phyloP scores from a whole-genome alignment of 331 rosid species.

The Malus hybrid region DNA sequence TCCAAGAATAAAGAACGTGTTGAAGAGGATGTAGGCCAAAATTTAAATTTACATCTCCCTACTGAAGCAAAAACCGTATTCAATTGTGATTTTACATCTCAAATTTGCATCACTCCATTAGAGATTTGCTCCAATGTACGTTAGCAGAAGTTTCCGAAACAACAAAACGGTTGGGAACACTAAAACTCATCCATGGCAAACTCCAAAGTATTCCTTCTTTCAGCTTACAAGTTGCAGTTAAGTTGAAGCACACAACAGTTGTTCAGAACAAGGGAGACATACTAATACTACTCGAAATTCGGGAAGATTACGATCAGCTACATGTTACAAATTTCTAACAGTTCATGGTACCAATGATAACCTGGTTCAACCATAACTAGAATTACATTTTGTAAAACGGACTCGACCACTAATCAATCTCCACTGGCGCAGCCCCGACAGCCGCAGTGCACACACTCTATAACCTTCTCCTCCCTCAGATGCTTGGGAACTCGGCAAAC shows the following conservation, averaged over 20 bases:
- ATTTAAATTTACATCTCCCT: too few species aligned
- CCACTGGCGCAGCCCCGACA: constrained; percentile 95
- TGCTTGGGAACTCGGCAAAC: constrained; percentile 88
- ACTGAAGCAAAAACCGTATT: too few species aligned
- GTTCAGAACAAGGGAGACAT: not conserved
- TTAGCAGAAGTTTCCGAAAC: not conserved
- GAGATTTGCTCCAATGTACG: too few species aligned
- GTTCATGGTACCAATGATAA: not conserved
- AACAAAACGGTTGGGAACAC: not conserved
- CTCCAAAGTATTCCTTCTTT: not conserved
- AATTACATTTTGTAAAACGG: not conserved
- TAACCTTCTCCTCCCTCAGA: constrained; percentile 79
- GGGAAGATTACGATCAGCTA: not conserved
- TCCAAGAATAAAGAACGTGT: too few species aligned
- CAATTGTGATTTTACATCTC: too few species aligned
- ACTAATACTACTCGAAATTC: not conserved
- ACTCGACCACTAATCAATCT: constrained; percentile 32
- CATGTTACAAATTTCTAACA: not conserved
- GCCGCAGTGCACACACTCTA: constrained; percentile 88
- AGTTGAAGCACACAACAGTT: not conserved
- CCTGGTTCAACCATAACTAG: not conserved
- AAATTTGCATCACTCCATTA: too few species aligned
- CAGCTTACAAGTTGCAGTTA: not conserved
- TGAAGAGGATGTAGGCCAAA: too few species aligned
- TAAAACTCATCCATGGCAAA: not conserved